phyloP scores from a whole-genome alignment of 2,329 filamentous ascomycete species.

The Exserohilum rostratum region DNA sequence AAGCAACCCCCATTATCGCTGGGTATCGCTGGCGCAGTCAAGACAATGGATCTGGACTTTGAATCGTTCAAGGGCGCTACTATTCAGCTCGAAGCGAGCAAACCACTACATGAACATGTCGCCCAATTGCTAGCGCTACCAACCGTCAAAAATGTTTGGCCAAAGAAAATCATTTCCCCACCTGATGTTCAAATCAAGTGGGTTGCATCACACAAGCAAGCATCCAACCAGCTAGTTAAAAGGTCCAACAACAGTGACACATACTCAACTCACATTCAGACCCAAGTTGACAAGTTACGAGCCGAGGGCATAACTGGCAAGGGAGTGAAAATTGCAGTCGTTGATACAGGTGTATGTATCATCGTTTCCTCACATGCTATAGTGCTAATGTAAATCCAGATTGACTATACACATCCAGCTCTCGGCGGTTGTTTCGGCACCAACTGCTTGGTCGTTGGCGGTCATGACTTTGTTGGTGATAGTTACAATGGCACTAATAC shows the following conservation, averaged over 20 bases:
- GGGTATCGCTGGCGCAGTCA: neutral
- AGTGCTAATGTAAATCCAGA: neutral
- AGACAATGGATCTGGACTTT: neutral
- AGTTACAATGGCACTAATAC: neutral
- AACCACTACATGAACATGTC: neutral
- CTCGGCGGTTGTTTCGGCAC: neutral
- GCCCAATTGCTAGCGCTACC: neutral
- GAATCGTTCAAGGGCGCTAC: neutral
- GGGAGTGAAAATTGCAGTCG: slow-evolving; percentile 52
- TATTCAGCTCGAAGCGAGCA: neutral
- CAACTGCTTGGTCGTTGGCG: neutral
- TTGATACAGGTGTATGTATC: slow-evolving; percentile 46
- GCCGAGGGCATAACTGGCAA: slow-evolving; percentile 53
- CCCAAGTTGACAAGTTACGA: slow-evolving; percentile 47
- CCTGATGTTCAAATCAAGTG: neutral
- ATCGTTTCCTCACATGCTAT: neutral
- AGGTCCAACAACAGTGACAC: neutral
- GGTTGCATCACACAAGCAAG: neutral
- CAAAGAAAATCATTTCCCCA: neutral
- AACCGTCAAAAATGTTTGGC: neutral
- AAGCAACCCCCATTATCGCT: neutral
- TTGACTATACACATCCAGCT: neutral
- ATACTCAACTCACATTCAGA: slow-evolving; percentile 38
- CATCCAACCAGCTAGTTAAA: neutral
- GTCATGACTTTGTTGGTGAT: neutral